Conservation (phyloP, 345 rosid genomes). For the Microthlaspi erraticum region DNA sequence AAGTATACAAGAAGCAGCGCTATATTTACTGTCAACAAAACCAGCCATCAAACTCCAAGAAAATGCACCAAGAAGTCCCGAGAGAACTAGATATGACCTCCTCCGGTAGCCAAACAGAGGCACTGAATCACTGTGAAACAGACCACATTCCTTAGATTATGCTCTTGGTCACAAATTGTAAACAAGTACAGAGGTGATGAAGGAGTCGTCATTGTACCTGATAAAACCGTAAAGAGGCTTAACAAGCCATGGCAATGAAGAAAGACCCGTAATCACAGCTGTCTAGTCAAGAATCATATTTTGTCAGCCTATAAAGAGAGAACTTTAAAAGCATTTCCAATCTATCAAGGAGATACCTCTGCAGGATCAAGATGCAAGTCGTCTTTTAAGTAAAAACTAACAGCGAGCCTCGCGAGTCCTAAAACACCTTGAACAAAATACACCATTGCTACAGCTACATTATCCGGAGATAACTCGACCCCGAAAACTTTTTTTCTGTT, state of each 20-base stretch:
- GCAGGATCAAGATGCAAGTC: slow-evolving; percentile 98
- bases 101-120: slow-evolving; percentile 96
- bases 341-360: slow-evolving; percentile 62
- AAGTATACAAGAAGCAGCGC: slow-evolving; percentile 83
- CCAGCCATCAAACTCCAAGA: slow-evolving; percentile 98
- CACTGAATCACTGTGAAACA: slow-evolving; percentile 74
- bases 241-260: slow-evolving; percentile 95
- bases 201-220: slow-evolving; percentile 58
- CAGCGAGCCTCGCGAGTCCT: slow-evolving; percentile 93
- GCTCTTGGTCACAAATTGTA: neutral
- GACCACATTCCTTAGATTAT: slow-evolving; percentile 5
- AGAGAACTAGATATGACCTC: slow-evolving; percentile 92
- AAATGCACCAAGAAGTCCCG: slow-evolving; percentile 95
- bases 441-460: slow-evolving; percentile 94
- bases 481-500: slow-evolving; percentile 58
- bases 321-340: slow-evolving; percentile 12
- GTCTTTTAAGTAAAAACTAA: slow-evolving; percentile 90
- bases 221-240: slow-evolving; percentile 95
- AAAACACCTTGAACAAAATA: slow-evolving; percentile 99
- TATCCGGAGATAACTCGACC: slow-evolving; percentile 90
- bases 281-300: slow-evolving; percentile 71
- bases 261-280: slow-evolving; percentile 93
- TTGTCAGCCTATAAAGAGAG: slow-evolving; percentile 54
- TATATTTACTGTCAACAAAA: slow-evolving; percentile 82
- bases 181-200: slow-evolving; percentile 2